These are phyloP conservation scores for Trichoderma semiorbis DNA, from an alignment of 2,329 filamentous ascomycete genomes.

Conservation along the genomic window DNA sequence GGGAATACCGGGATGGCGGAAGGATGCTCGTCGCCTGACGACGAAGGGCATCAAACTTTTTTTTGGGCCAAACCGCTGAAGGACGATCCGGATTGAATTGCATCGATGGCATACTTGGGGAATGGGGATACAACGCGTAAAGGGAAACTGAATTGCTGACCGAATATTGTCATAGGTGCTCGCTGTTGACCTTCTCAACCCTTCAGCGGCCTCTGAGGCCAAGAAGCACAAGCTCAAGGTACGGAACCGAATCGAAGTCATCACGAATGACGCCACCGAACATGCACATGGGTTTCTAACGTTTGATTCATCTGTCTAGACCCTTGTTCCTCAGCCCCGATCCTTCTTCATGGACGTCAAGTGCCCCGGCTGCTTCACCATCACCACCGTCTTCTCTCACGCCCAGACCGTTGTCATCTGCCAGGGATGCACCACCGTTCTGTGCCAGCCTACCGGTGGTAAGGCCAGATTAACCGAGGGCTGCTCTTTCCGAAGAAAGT, in stretches of 20 bases:
- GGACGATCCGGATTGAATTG: slow-evolving; percentile 19
- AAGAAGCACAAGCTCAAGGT: slow-evolving; percentile 99
- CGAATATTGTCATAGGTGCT: slow-evolving; percentile 70
- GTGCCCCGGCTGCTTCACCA: slow-evolving; percentile 99
- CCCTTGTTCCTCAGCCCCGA: slow-evolving; percentile 89
- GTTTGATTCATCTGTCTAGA: slow-evolving; percentile 47
- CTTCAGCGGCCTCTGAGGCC: slow-evolving; percentile 93
- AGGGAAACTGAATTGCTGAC: slow-evolving; percentile 43
- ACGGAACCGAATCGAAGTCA: slow-evolving; percentile 35
- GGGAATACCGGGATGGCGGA: slow-evolving; percentile 25
- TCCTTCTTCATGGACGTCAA: slow-evolving; percentile 99
- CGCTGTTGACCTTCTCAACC: slow-evolving; percentile 99
- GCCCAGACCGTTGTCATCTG: slow-evolving; percentile 99
- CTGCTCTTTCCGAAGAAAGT: slow-evolving; percentile 99
- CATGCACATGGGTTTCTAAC: slow-evolving; percentile 22
- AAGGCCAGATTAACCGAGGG: slow-evolving; percentile 99
- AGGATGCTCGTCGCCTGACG: slow-evolving; percentile 18
- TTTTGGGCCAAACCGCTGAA: neutral
- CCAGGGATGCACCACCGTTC: slow-evolving; percentile 98
- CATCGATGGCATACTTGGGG: slow-evolving; percentile 13
- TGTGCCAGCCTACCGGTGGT: slow-evolving; percentile 99
- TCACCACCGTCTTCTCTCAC: slow-evolving; percentile 99
- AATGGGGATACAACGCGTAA: neutral
- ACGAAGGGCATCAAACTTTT: slow-evolving; percentile 20
- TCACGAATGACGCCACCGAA: neutral